These are phyloP conservation scores for Neurospora sp. DNA, from an alignment of 495 filamentous ascomycete genomes.

Conservation along the genomic window DNA sequence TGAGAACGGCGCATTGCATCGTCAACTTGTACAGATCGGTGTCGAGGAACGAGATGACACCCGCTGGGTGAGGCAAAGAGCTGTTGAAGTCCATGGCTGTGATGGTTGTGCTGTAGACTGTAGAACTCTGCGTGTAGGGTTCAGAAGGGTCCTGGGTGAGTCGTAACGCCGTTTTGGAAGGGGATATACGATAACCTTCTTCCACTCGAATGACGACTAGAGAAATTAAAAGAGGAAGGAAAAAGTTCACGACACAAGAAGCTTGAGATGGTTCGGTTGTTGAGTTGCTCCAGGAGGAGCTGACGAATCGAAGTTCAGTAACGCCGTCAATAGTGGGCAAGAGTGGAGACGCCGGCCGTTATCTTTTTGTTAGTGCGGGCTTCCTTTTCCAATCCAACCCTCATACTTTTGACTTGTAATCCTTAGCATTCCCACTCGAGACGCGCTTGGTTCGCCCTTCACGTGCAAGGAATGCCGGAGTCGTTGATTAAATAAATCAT, in stretches of 20 bases:
- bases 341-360: not conserved
- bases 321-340: not conserved
- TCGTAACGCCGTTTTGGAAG: not conserved
- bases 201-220: not conserved
- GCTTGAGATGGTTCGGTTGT: not conserved
- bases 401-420: not conserved
- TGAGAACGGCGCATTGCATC: constrained; percentile 92
- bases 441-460: not conserved
- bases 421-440: not conserved
- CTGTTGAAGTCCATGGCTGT: constrained; percentile 44
- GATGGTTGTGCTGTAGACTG: not conserved
- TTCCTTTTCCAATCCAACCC: not conserved
- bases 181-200: not conserved
- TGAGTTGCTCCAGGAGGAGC: not conserved
- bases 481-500: not conserved
- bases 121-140: not conserved
- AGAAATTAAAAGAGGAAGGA: not conserved
- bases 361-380: not conserved
- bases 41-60: constrained; percentile 84
- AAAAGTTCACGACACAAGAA: not conserved
- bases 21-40: constrained; percentile 98
- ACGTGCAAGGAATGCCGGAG: not conserved
- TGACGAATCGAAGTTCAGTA: not conserved
- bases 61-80: constrained; percentile 48
- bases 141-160: not conserved